These are phyloP conservation scores for Plasmodium ovale DNA, from an alignment of 169 alveolate genomes.

Conservation along the genomic window DNA sequence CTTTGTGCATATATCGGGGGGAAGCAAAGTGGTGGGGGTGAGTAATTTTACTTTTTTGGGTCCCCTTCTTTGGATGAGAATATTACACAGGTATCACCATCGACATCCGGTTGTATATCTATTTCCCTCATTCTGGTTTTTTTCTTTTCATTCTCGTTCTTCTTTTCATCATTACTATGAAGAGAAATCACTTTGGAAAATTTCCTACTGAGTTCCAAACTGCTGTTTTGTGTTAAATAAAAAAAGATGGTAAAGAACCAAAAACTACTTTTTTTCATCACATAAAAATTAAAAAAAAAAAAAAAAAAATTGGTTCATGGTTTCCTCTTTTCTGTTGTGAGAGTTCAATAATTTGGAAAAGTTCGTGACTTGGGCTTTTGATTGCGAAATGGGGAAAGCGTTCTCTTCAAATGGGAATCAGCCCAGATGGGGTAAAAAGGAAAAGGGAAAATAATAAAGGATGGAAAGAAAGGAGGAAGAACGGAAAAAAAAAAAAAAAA, in stretches of 20 bases:
- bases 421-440: too few relatives aligned
- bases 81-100: slow-evolving; percentile 62
- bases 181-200: not conserved
- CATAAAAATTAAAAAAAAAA: slow-evolving; percentile 28
- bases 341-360: too few relatives aligned
- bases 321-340: too few relatives aligned
- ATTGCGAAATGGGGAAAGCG: too few relatives aligned
- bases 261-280: slow-evolving; percentile 45
- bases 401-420: too few relatives aligned
- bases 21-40: too few relatives aligned
- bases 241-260: slow-evolving; percentile 28
- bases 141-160: slow-evolving; percentile 12
- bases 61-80: slow-evolving; percentile 65
- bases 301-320: slow-evolving; percentile 6
- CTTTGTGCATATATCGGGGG: not conserved
- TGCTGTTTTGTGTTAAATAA: slow-evolving; percentile 29
- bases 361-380: too few relatives aligned
- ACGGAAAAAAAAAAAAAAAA: too few relatives aligned
- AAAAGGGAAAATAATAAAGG: too few relatives aligned
- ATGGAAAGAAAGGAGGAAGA: not conserved
- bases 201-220: slow-evolving; percentile 25
- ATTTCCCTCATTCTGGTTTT: not conserved
- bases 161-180: not conserved
- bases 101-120: slow-evolving; percentile 9
- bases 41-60: slow-evolving; percentile 49